A percentile compares a stretch with the other conserved stretches of the same genome.
Conservation (phyloP, 139 green algal species). For the Helicosporidium sp. region DNA sequence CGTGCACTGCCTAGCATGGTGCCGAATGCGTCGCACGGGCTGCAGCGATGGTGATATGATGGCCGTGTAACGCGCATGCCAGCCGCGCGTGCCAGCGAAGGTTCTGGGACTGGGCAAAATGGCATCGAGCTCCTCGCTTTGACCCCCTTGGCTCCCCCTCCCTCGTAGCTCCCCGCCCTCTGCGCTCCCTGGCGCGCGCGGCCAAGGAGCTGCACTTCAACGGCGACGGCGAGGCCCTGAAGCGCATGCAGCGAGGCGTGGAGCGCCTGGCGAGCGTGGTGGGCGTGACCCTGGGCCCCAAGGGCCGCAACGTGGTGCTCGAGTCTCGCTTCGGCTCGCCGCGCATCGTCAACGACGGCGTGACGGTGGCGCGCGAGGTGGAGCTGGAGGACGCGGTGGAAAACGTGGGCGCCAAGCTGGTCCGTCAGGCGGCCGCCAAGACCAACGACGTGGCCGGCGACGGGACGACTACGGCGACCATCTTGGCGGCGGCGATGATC, state of each 20-base stretch:
- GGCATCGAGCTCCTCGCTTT: not conserved
- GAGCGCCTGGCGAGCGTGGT: conserved; percentile 97
- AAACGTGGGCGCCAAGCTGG: conserved; percentile 96
- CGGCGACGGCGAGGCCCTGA: conserved; percentile 84
- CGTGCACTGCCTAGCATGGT: too few relatives aligned
- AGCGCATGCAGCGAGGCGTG: conserved; percentile 83
- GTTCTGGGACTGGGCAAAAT: too few relatives aligned
- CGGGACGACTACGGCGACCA: conserved; percentile 94
- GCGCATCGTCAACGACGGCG: conserved; percentile 98
- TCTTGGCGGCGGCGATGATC: conserved; percentile 92
- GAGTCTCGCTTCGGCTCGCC: conserved; percentile 97
- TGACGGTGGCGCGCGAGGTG: conserved; percentile 84
- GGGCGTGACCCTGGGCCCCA: conserved; percentile 96
- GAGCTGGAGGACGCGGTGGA: conserved; percentile 97
- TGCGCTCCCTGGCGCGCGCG: conserved; percentile 11
- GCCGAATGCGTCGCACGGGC: too few relatives aligned
- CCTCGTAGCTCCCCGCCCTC: not conserved
- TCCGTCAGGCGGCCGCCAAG: conserved; percentile 65
- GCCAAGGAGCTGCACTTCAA: conserved; percentile 99
- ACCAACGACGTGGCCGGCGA: conserved; percentile 97
- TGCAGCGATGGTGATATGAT: too few relatives aligned
- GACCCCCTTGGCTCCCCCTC: not conserved
- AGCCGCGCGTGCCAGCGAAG: too few relatives aligned
- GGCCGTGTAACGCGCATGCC: too few relatives aligned
- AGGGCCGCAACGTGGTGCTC: conserved; percentile 97